phyloP scores from a whole-genome alignment of 2,329 filamentous ascomycete species.

The Achaetomium macrosporum region DNA sequence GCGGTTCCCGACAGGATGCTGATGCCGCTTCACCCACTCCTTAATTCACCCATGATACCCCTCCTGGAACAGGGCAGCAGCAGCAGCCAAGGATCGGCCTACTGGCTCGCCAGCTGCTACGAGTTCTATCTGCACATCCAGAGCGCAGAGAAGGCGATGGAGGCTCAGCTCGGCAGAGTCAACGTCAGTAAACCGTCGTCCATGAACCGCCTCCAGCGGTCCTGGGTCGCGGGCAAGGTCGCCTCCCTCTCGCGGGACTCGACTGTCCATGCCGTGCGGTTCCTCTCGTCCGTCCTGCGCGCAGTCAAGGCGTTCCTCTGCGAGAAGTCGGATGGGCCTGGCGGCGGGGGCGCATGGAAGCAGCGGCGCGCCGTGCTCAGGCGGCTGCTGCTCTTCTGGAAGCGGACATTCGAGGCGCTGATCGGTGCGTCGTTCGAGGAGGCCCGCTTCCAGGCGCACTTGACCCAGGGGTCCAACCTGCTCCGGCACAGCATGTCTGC shows the following conservation, averaged over 20 bases:
- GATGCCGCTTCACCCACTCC: conserved; percentile 53
- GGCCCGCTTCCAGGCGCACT: conserved; percentile 57
- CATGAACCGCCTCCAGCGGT: conserved; percentile 57
- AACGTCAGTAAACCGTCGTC: conserved; percentile 45
- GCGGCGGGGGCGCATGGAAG: conserved; percentile 24
- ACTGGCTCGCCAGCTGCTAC: conserved; percentile 48
- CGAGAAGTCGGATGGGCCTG: conserved; percentile 24
- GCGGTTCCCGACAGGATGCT: conserved; percentile 22
- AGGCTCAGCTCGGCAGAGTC: conserved; percentile 37
- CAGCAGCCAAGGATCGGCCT: conserved; percentile 32
- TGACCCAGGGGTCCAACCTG: conserved; percentile 45
- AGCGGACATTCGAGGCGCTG: conserved; percentile 46
- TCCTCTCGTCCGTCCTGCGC: conserved; percentile 41
- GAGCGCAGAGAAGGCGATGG: conserved; percentile 36
- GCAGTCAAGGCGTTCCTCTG: conserved; percentile 41
- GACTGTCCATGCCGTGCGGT: conserved; percentile 48
- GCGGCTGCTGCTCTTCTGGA: conserved; percentile 47
- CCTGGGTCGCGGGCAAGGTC: conserved; percentile 48
- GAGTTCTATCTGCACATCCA: conserved; percentile 45
- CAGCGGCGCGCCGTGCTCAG: conserved; percentile 29
- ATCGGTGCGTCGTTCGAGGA: conserved; percentile 50
- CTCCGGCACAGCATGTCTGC: conserved; percentile 32
- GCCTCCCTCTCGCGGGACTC: conserved; percentile 55
- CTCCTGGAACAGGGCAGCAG: conserved; percentile 37
- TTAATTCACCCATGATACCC: conserved; percentile 49